phyloP scores from a whole-genome alignment of 2,329 filamentous ascomycete genomes.

The Fusarium beomiforme region DNA sequence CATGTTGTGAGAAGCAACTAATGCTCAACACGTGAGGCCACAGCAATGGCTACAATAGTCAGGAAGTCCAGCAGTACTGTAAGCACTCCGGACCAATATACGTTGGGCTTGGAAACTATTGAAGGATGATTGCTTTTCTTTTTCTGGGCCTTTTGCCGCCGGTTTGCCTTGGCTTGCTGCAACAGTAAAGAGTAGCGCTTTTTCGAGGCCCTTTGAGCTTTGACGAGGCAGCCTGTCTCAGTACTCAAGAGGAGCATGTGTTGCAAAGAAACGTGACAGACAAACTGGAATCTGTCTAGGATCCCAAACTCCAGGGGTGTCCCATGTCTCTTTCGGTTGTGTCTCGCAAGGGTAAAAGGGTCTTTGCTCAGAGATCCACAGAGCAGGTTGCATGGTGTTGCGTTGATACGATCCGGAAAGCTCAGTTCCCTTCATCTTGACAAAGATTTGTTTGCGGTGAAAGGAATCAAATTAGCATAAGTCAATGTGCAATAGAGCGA shows the following conservation, averaged over 20 bases:
- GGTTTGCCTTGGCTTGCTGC: neutral
- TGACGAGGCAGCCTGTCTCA: constrained; percentile 1
- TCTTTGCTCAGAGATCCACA: neutral
- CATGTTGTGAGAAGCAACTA: neutral
- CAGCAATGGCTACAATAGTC: neutral
- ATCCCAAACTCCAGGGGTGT: constrained; percentile 5
- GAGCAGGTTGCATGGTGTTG: neutral
- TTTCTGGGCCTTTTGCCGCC: neutral
- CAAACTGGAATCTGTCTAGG: neutral
- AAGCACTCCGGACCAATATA: neutral
- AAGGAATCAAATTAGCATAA: neutral
- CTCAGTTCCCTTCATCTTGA: neutral
- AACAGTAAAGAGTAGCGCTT: neutral
- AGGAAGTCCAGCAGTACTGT: neutral
- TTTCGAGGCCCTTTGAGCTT: neutral
- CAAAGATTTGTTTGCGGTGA: neutral
- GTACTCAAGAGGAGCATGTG: neutral
- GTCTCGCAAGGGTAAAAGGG: constrained; percentile 31
- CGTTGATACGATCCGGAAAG: neutral
- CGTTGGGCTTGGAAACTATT: neutral
- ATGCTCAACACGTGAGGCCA: neutral
- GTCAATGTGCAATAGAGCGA: neutral
- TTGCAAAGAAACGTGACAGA: neutral
- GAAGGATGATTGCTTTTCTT: neutral
- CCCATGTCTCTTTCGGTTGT: constrained; percentile 21